Evolutionary conservation across 1,284 basidiomycete genomes (phyloP), one percentile per base, ranked within the genome.

Genomic region (Xerocomus nothofagi): DNA sequence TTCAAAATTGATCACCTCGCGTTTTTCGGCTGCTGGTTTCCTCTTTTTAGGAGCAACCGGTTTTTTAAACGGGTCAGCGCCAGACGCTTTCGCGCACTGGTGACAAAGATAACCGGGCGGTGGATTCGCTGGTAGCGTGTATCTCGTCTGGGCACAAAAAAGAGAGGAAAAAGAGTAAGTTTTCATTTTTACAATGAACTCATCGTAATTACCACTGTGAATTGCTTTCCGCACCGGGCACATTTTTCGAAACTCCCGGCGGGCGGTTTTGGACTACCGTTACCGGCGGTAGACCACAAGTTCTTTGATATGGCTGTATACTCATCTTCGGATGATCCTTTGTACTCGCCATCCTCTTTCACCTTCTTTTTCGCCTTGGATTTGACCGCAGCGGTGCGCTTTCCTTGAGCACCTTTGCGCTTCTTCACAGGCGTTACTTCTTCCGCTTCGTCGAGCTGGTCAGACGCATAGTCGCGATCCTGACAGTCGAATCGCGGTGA

Each of bases 201-300:
- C 21, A 31, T 11, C 7, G 57, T 24, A 15, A 75, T 53, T 72
- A 97, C 91, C 59, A 96, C 88, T 17, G 93, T 94, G 67, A 98
- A 98, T 59, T 86, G 81, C 51, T 87, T 86, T 45, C 78, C 77
- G 69, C 96, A 99, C 53, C 81, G 80, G 2, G 84, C 88, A 61
- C 96, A 99, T 15, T 79, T 74, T 59, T 87, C 86, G 50, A 95
- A 90, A 60, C 83, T 86, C 0, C 94, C 96, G 1, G 88, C 77
- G 1, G 83, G 74, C 3, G 88, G 89, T 52, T 87, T 85, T 0
- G 73, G 65, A 2, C 67, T 61, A 10, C 71, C 65, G 29, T 66
- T 73, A 23, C 72, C 70, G 68, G 75, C 75, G 64, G 77, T 67
- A 9, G 73, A 69, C 61, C 65, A 53, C 36, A 66, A 6, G 18